phyloP scores from a whole-genome alignment of 306 rosid species.

The Albizia julibrissin region DNA sequence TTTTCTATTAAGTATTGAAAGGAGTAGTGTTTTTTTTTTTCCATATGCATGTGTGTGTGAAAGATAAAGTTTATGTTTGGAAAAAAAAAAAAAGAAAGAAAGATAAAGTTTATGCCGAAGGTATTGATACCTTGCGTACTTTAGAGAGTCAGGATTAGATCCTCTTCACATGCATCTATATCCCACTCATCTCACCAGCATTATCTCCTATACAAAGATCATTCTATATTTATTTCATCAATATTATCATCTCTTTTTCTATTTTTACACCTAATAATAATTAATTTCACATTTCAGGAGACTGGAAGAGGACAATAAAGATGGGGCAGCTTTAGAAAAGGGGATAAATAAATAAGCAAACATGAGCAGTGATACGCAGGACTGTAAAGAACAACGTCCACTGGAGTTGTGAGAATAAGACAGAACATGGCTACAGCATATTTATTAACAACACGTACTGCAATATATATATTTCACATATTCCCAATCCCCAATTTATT shows the following conservation, averaged over 20 bases:
- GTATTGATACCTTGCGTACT: no score
- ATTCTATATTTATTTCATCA: no score
- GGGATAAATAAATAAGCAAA: background rate
- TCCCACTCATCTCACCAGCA: no score
- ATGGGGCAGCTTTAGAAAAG: conserved; percentile 7
- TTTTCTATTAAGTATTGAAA: no score
- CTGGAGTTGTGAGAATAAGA: conserved; percentile 20
- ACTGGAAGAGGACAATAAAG: conserved; percentile 4
- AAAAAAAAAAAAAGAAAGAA: no score
- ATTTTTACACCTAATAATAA: background rate
- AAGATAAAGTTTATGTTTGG: no score
- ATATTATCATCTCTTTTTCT: no score
- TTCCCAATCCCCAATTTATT: background rate
- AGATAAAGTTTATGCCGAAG: no score
- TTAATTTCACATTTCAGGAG: background rate
- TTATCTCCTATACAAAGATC: background rate
- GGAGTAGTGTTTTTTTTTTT: no score
- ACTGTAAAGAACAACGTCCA: background rate
- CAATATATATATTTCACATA: background rate
- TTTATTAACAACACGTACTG: background rate
- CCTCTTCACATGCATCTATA: no score
- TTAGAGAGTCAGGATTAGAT: no score
- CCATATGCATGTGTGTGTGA: no score
- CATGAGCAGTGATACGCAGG: background rate
- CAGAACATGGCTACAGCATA: conserved; percentile 1